Conservation (phyloP, 768 basidiomycete species). For the Daedaleopsis sinensis region DNA sequence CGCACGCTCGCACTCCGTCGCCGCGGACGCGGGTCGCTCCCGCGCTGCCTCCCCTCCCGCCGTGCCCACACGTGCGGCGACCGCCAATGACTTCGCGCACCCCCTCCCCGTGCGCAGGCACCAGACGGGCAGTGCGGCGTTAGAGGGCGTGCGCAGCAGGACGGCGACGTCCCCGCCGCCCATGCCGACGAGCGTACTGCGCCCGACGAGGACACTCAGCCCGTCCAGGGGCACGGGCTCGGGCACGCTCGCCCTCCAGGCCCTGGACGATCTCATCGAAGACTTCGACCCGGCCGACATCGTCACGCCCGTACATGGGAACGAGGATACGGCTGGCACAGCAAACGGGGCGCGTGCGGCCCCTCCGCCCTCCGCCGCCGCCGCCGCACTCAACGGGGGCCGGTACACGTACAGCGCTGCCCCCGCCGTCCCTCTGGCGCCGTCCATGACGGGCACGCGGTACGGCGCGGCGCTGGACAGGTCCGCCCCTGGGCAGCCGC, state of each 20-base stretch:
- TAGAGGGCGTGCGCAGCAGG: conserved; percentile 12
- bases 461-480: conserved; percentile 58
- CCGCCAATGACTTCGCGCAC: conserved; percentile 14
- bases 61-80: conserved; percentile 11
- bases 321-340: conserved; percentile 9
- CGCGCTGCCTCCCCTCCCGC: conserved; percentile 27
- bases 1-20: conserved; percentile 3
- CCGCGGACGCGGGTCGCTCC: conserved; percentile 26
- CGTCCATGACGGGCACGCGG: conserved; percentile 62
- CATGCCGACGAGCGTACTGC: conserved; percentile 30
- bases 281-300: conserved; percentile 4
- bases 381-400: background rate
- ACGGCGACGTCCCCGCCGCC: conserved; percentile 28
- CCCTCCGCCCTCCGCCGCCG: conserved; percentile 24
- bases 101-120: conserved; percentile 27
- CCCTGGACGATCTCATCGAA: conserved; percentile 3
- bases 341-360: conserved; percentile 47
- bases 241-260: conserved; percentile 10
- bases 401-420: background rate
- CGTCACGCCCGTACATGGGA: conserved; percentile 1
- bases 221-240: conserved; percentile 18
- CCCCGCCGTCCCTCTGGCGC: conserved; percentile 37
- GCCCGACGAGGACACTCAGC: conserved; percentile 45
- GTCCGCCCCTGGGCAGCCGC: background rate
- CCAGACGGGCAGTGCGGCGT: conserved; percentile 28